Evolutionary conservation across 2,329 filamentous ascomycete genomes (phyloP).

Genomic region (Rosellinia necatrix): DNA sequence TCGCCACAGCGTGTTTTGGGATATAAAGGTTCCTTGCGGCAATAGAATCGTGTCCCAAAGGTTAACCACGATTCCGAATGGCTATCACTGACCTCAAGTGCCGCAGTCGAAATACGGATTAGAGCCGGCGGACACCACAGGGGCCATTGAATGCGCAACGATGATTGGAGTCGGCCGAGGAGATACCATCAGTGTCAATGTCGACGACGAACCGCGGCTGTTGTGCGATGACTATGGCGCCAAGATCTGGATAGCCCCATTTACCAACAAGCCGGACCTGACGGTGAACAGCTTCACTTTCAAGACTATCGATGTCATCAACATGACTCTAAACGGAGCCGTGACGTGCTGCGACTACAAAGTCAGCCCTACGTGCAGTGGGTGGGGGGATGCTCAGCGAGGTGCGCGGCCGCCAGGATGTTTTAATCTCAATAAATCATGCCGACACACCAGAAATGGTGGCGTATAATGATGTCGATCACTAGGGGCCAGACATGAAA

Average conservation of each 20-base stretch:
- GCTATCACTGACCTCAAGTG: neutral
- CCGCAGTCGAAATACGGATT: neutral
- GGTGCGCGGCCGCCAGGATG: neutral
- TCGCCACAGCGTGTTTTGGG: too few relatives aligned
- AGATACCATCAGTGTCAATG: neutral
- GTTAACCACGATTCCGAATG: too few relatives aligned
- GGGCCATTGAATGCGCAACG: neutral
- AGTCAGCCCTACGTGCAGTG: neutral
- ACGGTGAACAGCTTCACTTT: too few relatives aligned
- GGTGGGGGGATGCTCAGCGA: neutral
- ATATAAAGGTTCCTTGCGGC: too few relatives aligned
- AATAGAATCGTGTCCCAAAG: too few relatives aligned
- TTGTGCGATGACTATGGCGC: neutral
- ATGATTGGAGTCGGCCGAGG: neutral
- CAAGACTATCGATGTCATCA: too few relatives aligned
- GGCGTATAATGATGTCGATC: neutral
- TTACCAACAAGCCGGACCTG: neutral
- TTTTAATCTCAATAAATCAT: slow-evolving; percentile 1
- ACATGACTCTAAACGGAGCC: too few relatives aligned
- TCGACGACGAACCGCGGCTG: slow-evolving; percentile 1
- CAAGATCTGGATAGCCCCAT: slow-evolving; percentile 5
- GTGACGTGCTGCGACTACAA: too few relatives aligned
- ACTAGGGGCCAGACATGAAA: too few relatives aligned
- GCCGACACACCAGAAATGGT: neutral
- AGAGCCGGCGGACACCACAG: neutral